Evolutionary conservation across 176 grass and related monocot genomes (phyloP).

Genomic region (Metroxylon sagu): DNA sequence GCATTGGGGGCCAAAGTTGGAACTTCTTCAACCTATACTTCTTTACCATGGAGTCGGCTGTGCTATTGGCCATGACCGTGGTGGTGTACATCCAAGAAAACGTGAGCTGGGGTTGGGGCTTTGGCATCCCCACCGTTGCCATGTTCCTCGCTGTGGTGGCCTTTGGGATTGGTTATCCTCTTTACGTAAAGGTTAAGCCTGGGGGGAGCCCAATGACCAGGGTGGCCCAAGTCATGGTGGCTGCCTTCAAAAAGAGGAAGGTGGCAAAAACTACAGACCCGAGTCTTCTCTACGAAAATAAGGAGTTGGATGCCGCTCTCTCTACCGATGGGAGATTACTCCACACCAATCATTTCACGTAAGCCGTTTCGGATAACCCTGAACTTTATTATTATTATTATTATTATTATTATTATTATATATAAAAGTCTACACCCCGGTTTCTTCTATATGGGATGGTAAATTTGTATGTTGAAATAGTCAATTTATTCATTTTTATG

Average conservation of each 20-base stretch:
- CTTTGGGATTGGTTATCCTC: slow-evolving; percentile 47
- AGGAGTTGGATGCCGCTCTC: slow-evolving; percentile 48
- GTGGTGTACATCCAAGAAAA: slow-evolving; percentile 64
- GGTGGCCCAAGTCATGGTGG: slow-evolving; percentile 36
- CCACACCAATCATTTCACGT: slow-evolving; percentile 66
- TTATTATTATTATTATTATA: too few species aligned
- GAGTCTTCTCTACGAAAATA: slow-evolving; percentile 46
- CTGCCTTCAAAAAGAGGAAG: slow-evolving; percentile 54
- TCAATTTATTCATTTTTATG: too few species aligned
- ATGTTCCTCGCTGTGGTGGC: slow-evolving; percentile 40
- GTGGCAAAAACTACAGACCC: slow-evolving; percentile 21
- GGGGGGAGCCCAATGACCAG: slow-evolving; percentile 53
- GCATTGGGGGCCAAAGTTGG: slow-evolving; percentile 19
- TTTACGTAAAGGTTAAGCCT: slow-evolving; percentile 48
- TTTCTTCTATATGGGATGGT: too few species aligned
- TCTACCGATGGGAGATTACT: slow-evolving; percentile 45
- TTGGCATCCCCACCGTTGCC: slow-evolving; percentile 48
- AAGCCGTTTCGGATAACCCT: slow-evolving; percentile 8
- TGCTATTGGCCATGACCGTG: slow-evolving; percentile 35
- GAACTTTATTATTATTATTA: too few species aligned
- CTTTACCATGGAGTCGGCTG: slow-evolving; percentile 41
- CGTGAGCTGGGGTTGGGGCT: slow-evolving; percentile 58
- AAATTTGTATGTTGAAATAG: too few species aligned
- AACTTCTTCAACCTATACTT: slow-evolving; percentile 71
- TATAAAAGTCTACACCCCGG: too few species aligned